phyloP scores from a whole-genome alignment of 495 filamentous ascomycete genomes.

The Neohortaea acidophila region DNA sequence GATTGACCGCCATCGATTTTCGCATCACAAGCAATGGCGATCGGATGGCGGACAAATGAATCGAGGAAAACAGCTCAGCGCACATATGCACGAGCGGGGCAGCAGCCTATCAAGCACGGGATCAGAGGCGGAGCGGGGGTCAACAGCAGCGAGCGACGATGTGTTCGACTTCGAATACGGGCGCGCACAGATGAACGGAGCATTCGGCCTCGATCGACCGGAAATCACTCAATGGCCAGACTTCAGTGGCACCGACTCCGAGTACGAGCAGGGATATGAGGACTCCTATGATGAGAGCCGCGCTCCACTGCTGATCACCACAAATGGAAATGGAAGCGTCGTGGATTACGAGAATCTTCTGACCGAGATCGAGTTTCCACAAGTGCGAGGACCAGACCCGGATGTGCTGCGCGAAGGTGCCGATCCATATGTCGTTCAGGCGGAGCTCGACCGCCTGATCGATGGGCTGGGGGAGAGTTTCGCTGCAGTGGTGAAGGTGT shows the following conservation, averaged over 20 bases:
- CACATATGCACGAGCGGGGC: constrained; percentile 31
- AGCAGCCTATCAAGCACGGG: constrained; percentile 34
- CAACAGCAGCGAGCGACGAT: background rate
- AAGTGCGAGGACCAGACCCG: constrained; percentile 31
- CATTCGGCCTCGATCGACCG: no score
- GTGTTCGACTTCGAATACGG: constrained; percentile 8
- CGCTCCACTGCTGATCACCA: no score
- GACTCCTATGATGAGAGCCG: no score
- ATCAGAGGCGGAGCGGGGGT: constrained; percentile 25
- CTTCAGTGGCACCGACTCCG: no score
- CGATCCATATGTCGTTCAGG: constrained; percentile 33
- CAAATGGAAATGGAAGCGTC: no score
- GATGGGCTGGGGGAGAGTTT: constrained; percentile 15
- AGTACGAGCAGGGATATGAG: no score
- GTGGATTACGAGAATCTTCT: no score
- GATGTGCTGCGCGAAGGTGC: constrained; percentile 39
- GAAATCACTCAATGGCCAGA: no score
- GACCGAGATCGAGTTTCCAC: constrained; percentile 22
- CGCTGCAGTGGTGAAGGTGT: constrained; percentile 3
- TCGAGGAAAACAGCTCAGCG: constrained; percentile 4
- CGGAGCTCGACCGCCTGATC: constrained; percentile 40
- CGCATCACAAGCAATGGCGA: constrained; percentile 18
- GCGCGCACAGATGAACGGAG: no score
- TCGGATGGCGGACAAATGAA: constrained; percentile 15
- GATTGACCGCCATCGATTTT: constrained; percentile 12